Percentiles rank a stretch among this genome's conserved stretches.
phyloP scores from a whole-genome alignment of 306 rosid species.

The Prunus mira region DNA sequence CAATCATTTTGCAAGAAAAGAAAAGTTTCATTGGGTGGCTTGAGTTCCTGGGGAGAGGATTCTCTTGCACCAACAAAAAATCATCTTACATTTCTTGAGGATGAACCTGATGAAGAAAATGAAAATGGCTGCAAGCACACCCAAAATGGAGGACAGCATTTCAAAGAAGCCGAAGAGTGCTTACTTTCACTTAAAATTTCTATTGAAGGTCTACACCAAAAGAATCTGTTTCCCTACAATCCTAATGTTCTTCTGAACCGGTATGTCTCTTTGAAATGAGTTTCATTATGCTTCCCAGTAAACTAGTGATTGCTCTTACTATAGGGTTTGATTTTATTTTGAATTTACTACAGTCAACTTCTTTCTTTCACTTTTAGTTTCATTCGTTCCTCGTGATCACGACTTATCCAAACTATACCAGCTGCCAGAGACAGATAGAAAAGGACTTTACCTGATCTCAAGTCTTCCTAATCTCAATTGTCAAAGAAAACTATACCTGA shows the following conservation, averaged over 20 bases:
- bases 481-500: too few relatives aligned
- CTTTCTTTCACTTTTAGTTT: neutral
- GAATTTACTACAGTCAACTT: neutral
- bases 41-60: slow-evolving; percentile 22
- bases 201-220: slow-evolving; percentile 67
- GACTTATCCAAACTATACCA: neutral
- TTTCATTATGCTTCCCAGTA: slow-evolving; percentile 2
- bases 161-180: slow-evolving; percentile 58
- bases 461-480: too few relatives aligned
- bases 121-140: slow-evolving; percentile 26
- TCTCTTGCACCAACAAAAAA: slow-evolving; percentile 23
- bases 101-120: slow-evolving; percentile 27
- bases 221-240: slow-evolving; percentile 81
- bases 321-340: neutral
- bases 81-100: slow-evolving; percentile 11
- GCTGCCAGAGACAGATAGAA: too few relatives aligned
- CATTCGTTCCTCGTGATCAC: neutral
- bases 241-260: slow-evolving; percentile 70
- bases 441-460: too few relatives aligned
- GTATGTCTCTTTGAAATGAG: slow-evolving; percentile 31
- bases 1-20: too few relatives aligned
- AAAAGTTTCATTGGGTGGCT: neutral
- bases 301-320: neutral
- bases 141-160: slow-evolving; percentile 23
- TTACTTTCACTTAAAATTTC: slow-evolving; percentile 65